These are phyloP conservation scores for Chrysanthemum lavandulifolium DNA, from an alignment of 129 eudicot genomes.

Conservation along the genomic window DNA sequence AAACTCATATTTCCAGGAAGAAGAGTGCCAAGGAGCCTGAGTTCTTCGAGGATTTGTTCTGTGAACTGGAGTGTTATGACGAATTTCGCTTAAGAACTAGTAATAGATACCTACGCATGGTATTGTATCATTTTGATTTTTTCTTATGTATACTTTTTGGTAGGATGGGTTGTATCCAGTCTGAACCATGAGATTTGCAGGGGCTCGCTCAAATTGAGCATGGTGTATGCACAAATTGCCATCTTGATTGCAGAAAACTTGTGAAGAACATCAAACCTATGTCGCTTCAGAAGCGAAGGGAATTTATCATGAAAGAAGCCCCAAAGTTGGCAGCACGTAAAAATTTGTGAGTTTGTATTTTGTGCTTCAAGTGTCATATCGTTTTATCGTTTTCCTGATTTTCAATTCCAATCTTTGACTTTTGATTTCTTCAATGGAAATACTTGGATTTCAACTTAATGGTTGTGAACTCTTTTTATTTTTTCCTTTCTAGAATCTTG, in stretches of 20 bases:
- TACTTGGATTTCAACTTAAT: no score
- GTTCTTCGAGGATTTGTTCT: conserved; percentile 86
- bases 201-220: conserved; percentile 81
- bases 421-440: no score
- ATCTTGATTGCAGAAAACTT: conserved; percentile 78
- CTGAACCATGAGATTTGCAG: conserved; percentile 36
- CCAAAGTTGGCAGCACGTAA: conserved; percentile 58
- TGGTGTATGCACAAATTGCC: conserved; percentile 81
- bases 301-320: conserved; percentile 54
- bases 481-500: no score
- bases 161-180: conserved; percentile 7
- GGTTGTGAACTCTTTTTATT: no score
- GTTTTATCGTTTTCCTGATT: conserved; percentile 3
- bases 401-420: no score
- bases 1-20: conserved; percentile 46
- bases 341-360: conserved; percentile 65
- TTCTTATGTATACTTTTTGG: neutral
- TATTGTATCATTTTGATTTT: neutral
- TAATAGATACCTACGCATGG: conserved; percentile 73
- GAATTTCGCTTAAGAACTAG: conserved; percentile 82
- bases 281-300: conserved; percentile 55
- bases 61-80: conserved; percentile 70
- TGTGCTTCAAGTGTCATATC: conserved; percentile 8
- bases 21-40: conserved; percentile 73
- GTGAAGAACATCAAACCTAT: conserved; percentile 65